Base-by-base conservation (phyloP, 768 basidiomycete genomes). In the Mycena crocata region DNA sequence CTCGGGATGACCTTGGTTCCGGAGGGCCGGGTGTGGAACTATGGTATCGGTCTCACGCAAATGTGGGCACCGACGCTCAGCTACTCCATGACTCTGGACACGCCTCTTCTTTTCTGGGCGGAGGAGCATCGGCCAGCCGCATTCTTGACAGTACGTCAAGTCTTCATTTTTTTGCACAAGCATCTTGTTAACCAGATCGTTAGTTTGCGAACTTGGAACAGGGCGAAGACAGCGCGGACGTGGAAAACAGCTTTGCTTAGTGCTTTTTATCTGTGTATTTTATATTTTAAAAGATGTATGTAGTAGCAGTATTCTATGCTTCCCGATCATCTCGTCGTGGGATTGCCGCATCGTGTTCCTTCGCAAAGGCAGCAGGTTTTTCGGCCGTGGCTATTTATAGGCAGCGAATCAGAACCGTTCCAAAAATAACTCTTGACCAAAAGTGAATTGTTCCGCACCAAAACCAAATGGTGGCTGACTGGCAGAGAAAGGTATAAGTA, bases 21-120 rank as follows among this genome's bases (percentile, higher is more conserved):
- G 1, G 96, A 93, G 77, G 98, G 97, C 70, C 90, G 90, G 60
- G 90, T 98, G 35, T 99, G 98, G 98, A 98, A 98, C 79, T 98
- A 98, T 74, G 95, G 95, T 35, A 90, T 97, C 62, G 95, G 96
- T 39, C 83, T 98, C 51, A 97, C 96, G 5, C 95, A 98, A 77
- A 76, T 95, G 68, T 98, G 95, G 94, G 86, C 93, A 10, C 87
- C 94, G 37, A 93, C 83, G 72, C 78, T 96, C 70, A 86, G 89
- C 39, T 98, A 94, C 74, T 86, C 89, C 23, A 92, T 97, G 86
- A 88, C 87, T 31, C 82, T 98, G 64, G 96, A 97, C 76, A 96
- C 94, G n/a, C 96, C 96, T 15, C 83, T 96, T 32, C 82, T 92
- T 64, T 98, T 98, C 89, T 98, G 96, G 96, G 92, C 95, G 1